A percentile compares a stretch with the other conserved stretches of the same genome.
Evolutionary conservation across 495 filamentous ascomycete genomes (phyloP).

Genomic region (Baudoinia panamericana): DNA sequence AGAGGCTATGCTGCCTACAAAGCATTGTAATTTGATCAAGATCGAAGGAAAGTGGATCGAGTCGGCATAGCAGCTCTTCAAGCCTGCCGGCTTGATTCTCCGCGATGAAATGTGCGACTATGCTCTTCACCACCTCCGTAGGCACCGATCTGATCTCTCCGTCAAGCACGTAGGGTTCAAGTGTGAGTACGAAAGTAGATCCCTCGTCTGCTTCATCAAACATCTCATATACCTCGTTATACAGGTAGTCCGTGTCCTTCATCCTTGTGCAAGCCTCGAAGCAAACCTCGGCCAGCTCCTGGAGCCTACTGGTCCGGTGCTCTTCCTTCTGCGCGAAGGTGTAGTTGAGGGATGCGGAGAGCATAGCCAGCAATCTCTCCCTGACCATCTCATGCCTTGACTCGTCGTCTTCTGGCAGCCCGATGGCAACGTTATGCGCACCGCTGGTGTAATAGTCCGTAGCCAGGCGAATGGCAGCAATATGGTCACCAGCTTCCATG

Average conservation of each 20-base stretch:
- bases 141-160: conserved; percentile 62
- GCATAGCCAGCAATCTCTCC: conserved; percentile 86
- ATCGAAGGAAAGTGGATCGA: conserved; percentile 83
- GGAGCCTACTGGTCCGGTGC: conserved; percentile 30
- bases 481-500: conserved; percentile 90
- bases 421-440: conserved; percentile 81
- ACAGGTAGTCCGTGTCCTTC: conserved; percentile 65
- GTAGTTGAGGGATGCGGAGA: conserved; percentile 83
- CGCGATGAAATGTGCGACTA: conserved; percentile 65
- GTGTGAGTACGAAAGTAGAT: conserved; percentile 68
- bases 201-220: conserved; percentile 66
- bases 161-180: conserved; percentile 76
- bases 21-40: conserved; percentile 84
- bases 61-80: conserved; percentile 90
- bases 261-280: conserved; percentile 71
- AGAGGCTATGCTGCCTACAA: conserved; percentile 80
- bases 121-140: conserved; percentile 69
- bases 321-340: conserved; percentile 50
- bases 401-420: conserved; percentile 71
- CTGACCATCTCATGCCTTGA: conserved; percentile 68
- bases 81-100: conserved; percentile 58
- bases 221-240: conserved; percentile 78
- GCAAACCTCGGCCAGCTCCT: conserved; percentile 67
- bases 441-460: conserved; percentile 84
- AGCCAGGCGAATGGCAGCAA: conserved; percentile 77